Percentiles rank a stretch among this genome's conserved stretches.
These are phyloP conservation scores for Ilex asprella DNA, from an alignment of 257 asterid genomes.

Conservation along the genomic window DNA sequence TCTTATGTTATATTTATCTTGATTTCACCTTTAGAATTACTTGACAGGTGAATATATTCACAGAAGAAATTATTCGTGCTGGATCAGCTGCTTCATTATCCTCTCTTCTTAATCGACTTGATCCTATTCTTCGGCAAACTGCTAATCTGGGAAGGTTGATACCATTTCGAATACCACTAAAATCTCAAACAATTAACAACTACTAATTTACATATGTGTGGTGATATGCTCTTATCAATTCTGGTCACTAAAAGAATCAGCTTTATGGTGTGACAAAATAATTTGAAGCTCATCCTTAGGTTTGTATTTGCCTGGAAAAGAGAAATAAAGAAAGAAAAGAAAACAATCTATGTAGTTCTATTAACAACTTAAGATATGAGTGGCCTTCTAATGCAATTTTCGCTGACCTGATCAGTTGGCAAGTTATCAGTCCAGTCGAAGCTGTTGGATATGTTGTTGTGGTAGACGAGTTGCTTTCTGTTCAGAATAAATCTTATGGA, in stretches of 20 bases:
- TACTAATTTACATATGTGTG: not conserved
- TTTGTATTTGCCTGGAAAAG: not conserved
- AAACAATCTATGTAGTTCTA: not conserved
- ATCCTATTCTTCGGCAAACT: constrained; percentile 88
- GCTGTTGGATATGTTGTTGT: constrained; percentile 90
- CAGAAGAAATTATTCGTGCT: constrained; percentile 95
- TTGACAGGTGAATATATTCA: constrained; percentile 77
- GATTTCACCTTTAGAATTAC: constrained; percentile 14
- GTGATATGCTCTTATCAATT: not conserved
- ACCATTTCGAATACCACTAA: not conserved
- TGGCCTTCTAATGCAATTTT: constrained; percentile 8
- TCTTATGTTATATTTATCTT: constrained; percentile 7
- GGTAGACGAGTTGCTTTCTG: constrained; percentile 83
- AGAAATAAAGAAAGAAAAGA: not conserved
- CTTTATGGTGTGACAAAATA: not conserved
- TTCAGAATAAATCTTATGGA: constrained; percentile 69
- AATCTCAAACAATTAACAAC: not conserved
- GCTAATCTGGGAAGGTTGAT: constrained; percentile 91
- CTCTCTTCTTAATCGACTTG: constrained; percentile 89
- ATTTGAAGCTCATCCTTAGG: not conserved
- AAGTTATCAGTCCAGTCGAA: constrained; percentile 96
- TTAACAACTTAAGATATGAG: too few relatives aligned
- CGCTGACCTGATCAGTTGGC: constrained; percentile 69
- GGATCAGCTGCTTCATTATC: constrained; percentile 98
- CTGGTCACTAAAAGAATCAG: not conserved